Evolutionary conservation across 2,329 filamentous ascomycete genomes (phyloP).

Genomic region (Cladophialophora chaetospira): DNA sequence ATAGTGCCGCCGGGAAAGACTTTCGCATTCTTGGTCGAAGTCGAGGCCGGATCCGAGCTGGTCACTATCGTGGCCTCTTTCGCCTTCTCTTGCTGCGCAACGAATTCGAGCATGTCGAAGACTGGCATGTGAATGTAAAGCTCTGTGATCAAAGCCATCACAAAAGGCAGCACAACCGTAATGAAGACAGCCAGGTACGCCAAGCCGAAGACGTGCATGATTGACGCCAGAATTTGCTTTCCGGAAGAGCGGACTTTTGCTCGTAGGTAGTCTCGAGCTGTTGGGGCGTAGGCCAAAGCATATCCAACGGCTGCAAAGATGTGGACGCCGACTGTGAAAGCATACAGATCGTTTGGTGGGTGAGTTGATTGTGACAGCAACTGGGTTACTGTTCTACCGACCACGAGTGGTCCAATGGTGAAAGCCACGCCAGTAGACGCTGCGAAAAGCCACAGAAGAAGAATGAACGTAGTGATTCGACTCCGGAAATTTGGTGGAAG

Average conservation of each 20-base stretch:
- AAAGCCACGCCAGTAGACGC: conserved; percentile 81
- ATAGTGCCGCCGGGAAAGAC: conserved; percentile 59
- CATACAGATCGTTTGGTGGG: conserved; percentile 91
- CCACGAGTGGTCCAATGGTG: conserved; percentile 81
- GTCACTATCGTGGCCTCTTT: no score
- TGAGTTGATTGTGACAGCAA: conserved; percentile 70
- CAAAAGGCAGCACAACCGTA: conserved; percentile 74
- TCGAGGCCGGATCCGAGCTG: neutral
- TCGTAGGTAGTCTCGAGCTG: conserved; percentile 13
- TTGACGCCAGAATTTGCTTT: conserved; percentile 24
- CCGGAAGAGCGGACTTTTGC: conserved; percentile 20
- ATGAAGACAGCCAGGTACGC: conserved; percentile 76
- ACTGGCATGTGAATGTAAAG: conserved; percentile 86
- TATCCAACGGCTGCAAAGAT: conserved; percentile 71
- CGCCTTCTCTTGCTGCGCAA: conserved; percentile 13
- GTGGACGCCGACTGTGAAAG: conserved; percentile 88
- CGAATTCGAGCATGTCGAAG: conserved; percentile 67
- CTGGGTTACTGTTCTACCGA: conserved; percentile 78
- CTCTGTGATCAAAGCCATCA: conserved; percentile 79
- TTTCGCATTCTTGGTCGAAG: neutral
- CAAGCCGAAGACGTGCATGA: conserved; percentile 53
- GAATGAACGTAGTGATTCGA: conserved; percentile 80
- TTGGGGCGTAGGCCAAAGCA: conserved; percentile 53
- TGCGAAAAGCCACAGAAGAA: conserved; percentile 91
- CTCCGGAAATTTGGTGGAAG: conserved; percentile 81